phyloP scores from a whole-genome alignment of 75 land plant genomes.

The Azolla pinnata region DNA sequence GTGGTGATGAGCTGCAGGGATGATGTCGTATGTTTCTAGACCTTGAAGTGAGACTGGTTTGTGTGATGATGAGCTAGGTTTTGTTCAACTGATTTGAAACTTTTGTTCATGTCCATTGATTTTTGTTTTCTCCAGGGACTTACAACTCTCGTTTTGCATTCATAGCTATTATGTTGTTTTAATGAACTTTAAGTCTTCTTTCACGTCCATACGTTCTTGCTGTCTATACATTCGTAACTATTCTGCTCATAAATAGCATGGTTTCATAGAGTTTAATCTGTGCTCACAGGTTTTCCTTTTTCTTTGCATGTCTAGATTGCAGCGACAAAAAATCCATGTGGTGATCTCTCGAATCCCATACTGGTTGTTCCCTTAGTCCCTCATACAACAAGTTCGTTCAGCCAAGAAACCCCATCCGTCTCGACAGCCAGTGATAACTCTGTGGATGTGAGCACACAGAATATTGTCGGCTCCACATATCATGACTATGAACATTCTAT shows the following conservation, averaged over 20 bases:
- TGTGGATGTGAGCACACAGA: constrained; percentile 2
- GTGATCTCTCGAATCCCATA: constrained; percentile 63
- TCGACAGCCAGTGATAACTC: background rate
- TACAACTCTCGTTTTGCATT: background rate
- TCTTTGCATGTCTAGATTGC: constrained; percentile 25
- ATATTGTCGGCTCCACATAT: constrained; percentile 48
- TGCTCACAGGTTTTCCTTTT: background rate
- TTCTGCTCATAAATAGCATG: too few species aligned
- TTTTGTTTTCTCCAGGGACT: background rate
- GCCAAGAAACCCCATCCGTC: constrained; percentile 1
- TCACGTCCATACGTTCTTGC: too few species aligned
- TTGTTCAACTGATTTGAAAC: background rate
- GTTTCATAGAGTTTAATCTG: too few species aligned
- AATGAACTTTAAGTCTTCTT: too few species aligned
- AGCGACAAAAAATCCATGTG: constrained; percentile 45
- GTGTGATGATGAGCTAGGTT: too few species aligned
- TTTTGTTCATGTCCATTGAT: background rate
- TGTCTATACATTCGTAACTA: too few species aligned
- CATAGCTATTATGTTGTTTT: too few species aligned
- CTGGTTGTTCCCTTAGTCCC: constrained; percentile 54
- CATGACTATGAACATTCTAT: constrained; percentile 44
- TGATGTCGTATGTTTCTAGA: constrained; percentile 40
- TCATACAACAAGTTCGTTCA: background rate
- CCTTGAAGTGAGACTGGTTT: too few species aligned
- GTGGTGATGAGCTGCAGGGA: constrained; percentile 68